phyloP scores from a whole-genome alignment of 2,329 filamentous ascomycete genomes.

The Orbilia blumenaviensis region DNA sequence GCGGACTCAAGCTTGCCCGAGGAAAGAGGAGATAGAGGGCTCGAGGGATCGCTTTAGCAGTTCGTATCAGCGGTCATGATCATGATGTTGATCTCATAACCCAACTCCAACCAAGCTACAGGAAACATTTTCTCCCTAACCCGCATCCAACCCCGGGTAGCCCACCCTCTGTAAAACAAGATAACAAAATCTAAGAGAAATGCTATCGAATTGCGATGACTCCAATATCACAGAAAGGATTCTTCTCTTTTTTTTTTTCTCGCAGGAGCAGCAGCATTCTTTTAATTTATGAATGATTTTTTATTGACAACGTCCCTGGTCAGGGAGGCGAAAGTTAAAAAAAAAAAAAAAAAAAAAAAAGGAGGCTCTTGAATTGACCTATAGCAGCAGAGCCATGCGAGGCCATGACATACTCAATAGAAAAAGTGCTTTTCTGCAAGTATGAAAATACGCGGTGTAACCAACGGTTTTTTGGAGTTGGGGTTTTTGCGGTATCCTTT shows the following conservation, averaged over 20 bases:
- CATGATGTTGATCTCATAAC: slow-evolving; percentile 2
- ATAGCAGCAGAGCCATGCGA: neutral
- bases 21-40: no score
- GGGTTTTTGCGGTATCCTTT: neutral
- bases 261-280: neutral
- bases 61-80: slow-evolving; percentile 18
- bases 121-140: neutral
- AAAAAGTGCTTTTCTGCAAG: neutral
- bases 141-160: neutral
- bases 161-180: neutral
- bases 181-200: no score
- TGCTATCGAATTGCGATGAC: neutral
- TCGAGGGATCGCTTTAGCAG: neutral
- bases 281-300: neutral
- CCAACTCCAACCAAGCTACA: neutral
- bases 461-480: neutral
- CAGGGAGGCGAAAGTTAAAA: neutral
- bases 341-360: no score
- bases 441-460: slow-evolving; percentile 13
- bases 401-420: neutral
- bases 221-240: no score
- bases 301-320: neutral
- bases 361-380: neutral
- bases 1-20: no score
- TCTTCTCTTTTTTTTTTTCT: no score